These are phyloP conservation scores for Pseudonitzschia delicatissima DNA, from an alignment of 108 stramenopile species.

Conservation along the genomic window DNA sequence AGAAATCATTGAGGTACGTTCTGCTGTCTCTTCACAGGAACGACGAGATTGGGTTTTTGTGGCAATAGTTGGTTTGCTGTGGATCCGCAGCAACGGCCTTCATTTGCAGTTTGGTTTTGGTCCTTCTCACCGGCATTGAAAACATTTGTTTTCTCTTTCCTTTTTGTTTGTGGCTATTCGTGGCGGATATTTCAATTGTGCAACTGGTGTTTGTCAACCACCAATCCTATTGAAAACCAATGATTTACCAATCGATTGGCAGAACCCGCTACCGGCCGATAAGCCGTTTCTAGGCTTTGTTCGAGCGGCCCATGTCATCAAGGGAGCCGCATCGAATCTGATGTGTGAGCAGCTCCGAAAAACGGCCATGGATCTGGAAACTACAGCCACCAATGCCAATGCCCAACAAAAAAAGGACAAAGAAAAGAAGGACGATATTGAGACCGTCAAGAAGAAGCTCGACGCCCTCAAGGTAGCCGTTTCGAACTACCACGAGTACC, in stretches of 20 bases:
- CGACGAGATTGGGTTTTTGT: no score
- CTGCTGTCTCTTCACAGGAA: no score
- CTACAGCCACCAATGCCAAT: slow-evolving; percentile 36
- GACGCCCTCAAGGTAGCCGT: slow-evolving; percentile 54
- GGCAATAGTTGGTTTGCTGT: no score
- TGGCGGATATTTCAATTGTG: no score
- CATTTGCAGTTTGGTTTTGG: no score
- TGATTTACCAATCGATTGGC: no score
- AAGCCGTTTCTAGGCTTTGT: slow-evolving; percentile 63
- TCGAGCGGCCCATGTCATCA: slow-evolving; percentile 86
- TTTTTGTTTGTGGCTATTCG: no score
- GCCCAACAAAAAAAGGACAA: slow-evolving; percentile 12
- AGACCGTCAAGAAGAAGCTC: slow-evolving; percentile 42
- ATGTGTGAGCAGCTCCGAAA: slow-evolving; percentile 82
- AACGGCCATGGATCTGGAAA: slow-evolving; percentile 67
- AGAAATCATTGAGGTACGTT: slow-evolving; percentile 61
- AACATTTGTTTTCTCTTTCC: no score
- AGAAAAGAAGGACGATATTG: slow-evolving; percentile 12
- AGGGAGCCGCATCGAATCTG: slow-evolving; percentile 90
- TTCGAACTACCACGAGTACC: slow-evolving; percentile 52
- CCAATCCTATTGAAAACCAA: background rate
- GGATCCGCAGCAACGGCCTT: no score
- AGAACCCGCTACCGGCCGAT: slow-evolving; percentile 57
- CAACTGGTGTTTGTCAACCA: no score
- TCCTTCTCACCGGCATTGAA: no score